A percentile compares a stretch with the other conserved stretches of the same genome.
phyloP scores from a whole-genome alignment of 1,284 basidiomycete species.

The Athelia sp. region DNA sequence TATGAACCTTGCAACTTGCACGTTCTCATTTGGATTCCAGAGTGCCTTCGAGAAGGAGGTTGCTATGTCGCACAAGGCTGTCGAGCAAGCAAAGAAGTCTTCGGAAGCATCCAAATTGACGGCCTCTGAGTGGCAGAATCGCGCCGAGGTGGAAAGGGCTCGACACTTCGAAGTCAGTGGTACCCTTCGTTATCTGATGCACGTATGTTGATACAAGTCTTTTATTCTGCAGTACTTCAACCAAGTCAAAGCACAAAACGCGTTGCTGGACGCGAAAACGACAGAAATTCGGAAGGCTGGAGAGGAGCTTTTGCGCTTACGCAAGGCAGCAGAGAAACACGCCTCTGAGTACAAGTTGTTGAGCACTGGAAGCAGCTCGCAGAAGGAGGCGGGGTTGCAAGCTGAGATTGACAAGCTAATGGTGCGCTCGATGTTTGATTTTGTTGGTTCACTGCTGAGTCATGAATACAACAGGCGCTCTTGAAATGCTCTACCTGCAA shows the following conservation, averaged over 20 bases:
- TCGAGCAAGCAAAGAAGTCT: slow-evolving; percentile 36
- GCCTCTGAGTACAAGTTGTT: slow-evolving; percentile 35
- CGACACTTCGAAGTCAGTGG: slow-evolving; percentile 25
- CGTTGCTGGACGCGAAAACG: slow-evolving; percentile 13
- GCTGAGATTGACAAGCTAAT: slow-evolving; percentile 59
- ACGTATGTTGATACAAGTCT: neutral
- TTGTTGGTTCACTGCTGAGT: neutral
- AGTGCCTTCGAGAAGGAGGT: slow-evolving; percentile 44
- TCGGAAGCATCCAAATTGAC: slow-evolving; percentile 23
- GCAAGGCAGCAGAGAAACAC: slow-evolving; percentile 51
- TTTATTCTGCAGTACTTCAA: slow-evolving; percentile 9
- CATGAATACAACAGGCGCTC: slow-evolving; percentile 52
- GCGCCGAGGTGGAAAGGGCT: slow-evolving; percentile 33
- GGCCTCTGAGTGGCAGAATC: slow-evolving; percentile 26
- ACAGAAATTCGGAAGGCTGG: slow-evolving; percentile 37
- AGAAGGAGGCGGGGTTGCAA: slow-evolving; percentile 37
- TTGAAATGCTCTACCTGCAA: slow-evolving; percentile 93
- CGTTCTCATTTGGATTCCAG: slow-evolving; percentile 27
- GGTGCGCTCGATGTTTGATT: slow-evolving; percentile 35
- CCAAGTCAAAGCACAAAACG: slow-evolving; percentile 16
- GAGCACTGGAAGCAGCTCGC: slow-evolving; percentile 22
- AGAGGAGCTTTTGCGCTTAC: slow-evolving; percentile 40
- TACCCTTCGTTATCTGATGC: neutral
- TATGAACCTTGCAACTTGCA: neutral
- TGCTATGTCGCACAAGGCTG: slow-evolving; percentile 32